A percentile compares a stretch with the other conserved stretches of the same genome.
These are phyloP conservation scores for Acacia acuminata DNA, from an alignment of 306 rosid species.

Conservation along the genomic window DNA sequence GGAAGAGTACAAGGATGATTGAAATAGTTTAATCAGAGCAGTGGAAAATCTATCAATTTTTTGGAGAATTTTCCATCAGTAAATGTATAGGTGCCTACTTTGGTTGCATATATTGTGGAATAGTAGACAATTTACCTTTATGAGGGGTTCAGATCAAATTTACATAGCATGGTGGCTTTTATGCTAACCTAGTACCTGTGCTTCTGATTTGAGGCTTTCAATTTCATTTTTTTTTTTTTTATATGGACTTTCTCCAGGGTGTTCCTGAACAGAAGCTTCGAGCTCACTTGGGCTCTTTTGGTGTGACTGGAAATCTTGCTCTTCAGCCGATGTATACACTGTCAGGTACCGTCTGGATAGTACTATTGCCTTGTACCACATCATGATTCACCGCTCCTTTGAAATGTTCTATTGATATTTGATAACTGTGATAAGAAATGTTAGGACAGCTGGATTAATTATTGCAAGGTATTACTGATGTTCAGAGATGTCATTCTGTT, in stretches of 20 bases:
- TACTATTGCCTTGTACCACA: not conserved
- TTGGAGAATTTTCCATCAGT: not conserved
- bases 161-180: not conserved
- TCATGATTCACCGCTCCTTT: not conserved
- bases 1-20: slow-evolving; percentile 25
- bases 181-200: slow-evolving; percentile 5
- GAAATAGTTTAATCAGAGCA: not conserved
- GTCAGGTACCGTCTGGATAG: slow-evolving; percentile 63
- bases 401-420: not conserved
- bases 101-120: slow-evolving; percentile 7
- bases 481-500: slow-evolving; percentile 7
- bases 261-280: slow-evolving; percentile 99
- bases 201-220: slow-evolving; percentile 20
- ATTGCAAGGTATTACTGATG: slow-evolving; percentile 11
- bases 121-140: slow-evolving; percentile 5
- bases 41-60: not conserved
- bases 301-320: slow-evolving; percentile 99
- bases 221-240: slow-evolving; percentile 27
- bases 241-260: slow-evolving; percentile 60
- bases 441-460: not conserved
- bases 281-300: slow-evolving; percentile 91
- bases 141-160: not conserved
- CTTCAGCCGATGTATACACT: slow-evolving; percentile 99
- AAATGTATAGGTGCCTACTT: not conserved
- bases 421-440: not conserved